These are phyloP conservation scores for Leptographium radiaticola DNA, from an alignment of 2,329 filamentous ascomycete species.

Conservation along the genomic window DNA sequence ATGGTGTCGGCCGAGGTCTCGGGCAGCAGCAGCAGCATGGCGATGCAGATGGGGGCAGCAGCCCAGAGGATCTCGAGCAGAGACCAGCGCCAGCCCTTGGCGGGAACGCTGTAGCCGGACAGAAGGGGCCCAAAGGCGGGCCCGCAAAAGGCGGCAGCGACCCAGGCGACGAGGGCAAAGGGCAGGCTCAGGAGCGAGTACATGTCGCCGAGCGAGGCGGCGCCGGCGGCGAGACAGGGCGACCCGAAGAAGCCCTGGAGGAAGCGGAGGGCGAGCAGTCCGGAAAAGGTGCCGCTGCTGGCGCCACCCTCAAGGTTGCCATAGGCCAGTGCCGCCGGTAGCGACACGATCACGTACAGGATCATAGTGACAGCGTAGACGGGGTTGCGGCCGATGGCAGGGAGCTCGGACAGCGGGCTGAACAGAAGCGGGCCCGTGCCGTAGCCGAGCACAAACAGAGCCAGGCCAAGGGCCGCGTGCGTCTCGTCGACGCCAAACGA, in stretches of 20 bases:
- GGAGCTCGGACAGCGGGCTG: conserved; percentile 26
- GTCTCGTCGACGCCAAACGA: conserved; percentile 34
- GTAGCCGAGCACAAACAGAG: conserved; percentile 43
- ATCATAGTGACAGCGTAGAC: conserved; percentile 11
- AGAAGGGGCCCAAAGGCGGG: conserved; percentile 41
- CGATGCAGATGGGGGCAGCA: conserved; percentile 28
- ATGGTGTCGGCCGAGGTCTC: conserved; percentile 29
- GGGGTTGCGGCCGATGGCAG: conserved; percentile 27
- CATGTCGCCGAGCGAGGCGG: conserved; percentile 52
- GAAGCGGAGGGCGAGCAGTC: conserved; percentile 56
- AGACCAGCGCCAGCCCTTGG: conserved; percentile 22
- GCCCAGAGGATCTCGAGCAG: conserved; percentile 20
- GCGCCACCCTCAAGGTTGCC: conserved; percentile 6
- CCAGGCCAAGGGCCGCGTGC: conserved; percentile 37
- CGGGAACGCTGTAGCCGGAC: conserved; percentile 19
- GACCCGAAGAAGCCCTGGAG: conserved; percentile 51
- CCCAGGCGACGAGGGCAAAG: conserved; percentile 73
- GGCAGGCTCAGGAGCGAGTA: conserved; percentile 43
- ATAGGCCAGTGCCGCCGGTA: conserved; percentile 20
- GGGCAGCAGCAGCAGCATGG: conserved; percentile 22
- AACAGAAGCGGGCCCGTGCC: conserved; percentile 45
- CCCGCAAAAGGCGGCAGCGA: conserved; percentile 32
- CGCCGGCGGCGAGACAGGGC: conserved; percentile 48
- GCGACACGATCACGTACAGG: conserved; percentile 25
- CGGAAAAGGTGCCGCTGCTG: conserved; percentile 32